Base-by-base conservation (phyloP, 2,329 filamentous ascomycete species). In the Exophiala alcalophila region DNA sequence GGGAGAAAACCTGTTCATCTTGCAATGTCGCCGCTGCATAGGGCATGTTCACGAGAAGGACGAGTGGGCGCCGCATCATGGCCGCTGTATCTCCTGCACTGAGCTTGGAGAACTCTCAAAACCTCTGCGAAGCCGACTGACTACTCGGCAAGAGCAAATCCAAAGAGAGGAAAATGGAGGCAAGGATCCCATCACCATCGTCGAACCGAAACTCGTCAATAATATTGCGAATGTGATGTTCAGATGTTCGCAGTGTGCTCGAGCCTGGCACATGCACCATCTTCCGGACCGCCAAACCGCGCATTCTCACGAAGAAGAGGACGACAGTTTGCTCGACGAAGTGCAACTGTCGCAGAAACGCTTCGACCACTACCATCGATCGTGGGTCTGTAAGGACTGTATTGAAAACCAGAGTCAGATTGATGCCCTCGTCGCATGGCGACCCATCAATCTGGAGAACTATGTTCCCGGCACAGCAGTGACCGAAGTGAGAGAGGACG, bases 1-100 rank as follows among this genome's bases (percentile, higher is more conserved):
- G 38, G 81, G 73, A 2, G 71, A 83, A 1, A 80, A 83, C 2
- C 66, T 83, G 25, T 97, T 94, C 56, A 82, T 98, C 11, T 69
- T 98, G 26, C 92, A 98, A 61, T 98, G 92, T 66, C 83, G 81
- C 53, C 84, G 82, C 43, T 98, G 92, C 61, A 76, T 97, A 49
- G 83, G 83, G 3, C 60, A 75, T 14, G 74, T 81, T 31, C 69
- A 71, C 48, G 81, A 80, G 59, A 90, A 85, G 57, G 87, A 96
- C 52, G 50, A 58, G 0, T 73, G 70, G 12, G 81, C 83, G 1
- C 90, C 92, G 0, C 74, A 81, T 47, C 75, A 88, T 31, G 80
- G 82, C 44, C 70, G 70, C 31, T 98, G 94, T 58, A 78, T 84
- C 48, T 69, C 66, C 5, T 98, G 92, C 60, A 76, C 73, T 40